phyloP scores from a whole-genome alignment of 2,329 filamentous ascomycete genomes.

The Trichoderma aggressivum region DNA sequence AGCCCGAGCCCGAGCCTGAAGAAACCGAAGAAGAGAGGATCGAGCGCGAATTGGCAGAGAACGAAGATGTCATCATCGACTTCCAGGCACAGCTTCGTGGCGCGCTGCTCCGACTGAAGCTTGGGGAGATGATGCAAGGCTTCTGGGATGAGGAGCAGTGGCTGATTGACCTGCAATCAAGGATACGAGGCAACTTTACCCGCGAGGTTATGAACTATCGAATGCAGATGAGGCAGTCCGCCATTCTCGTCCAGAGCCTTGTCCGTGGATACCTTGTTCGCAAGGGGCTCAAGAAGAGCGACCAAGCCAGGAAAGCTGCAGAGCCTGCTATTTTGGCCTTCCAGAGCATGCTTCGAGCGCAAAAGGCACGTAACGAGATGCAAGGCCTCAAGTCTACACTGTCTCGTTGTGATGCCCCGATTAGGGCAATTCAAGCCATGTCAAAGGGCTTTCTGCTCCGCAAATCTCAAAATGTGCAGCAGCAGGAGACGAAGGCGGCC shows the following conservation, averaged over 20 bases:
- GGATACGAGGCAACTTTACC: slow-evolving; percentile 82
- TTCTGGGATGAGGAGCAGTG: slow-evolving; percentile 83
- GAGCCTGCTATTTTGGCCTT: slow-evolving; percentile 72
- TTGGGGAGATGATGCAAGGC: slow-evolving; percentile 80
- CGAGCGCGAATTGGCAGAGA: slow-evolving; percentile 74
- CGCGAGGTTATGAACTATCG: slow-evolving; percentile 80
- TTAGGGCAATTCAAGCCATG: slow-evolving; percentile 62
- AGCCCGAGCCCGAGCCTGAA: slow-evolving; percentile 55
- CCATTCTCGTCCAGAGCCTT: slow-evolving; percentile 73
- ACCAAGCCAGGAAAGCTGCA: slow-evolving; percentile 65
- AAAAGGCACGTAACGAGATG: slow-evolving; percentile 59
- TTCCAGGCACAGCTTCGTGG: slow-evolving; percentile 85
- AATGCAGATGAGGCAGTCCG: slow-evolving; percentile 77
- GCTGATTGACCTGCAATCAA: slow-evolving; percentile 78
- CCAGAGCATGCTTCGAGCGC: slow-evolving; percentile 75
- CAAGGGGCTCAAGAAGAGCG: slow-evolving; percentile 56
- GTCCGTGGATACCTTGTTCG: slow-evolving; percentile 73
- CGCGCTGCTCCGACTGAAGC: slow-evolving; percentile 69
- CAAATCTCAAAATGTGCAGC: slow-evolving; percentile 53
- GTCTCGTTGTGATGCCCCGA: slow-evolving; percentile 57
- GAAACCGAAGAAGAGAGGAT: slow-evolving; percentile 91
- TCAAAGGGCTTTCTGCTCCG: slow-evolving; percentile 66
- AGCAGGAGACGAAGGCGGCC: slow-evolving; percentile 46
- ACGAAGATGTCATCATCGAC: slow-evolving; percentile 68
- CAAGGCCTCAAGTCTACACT: slow-evolving; percentile 56